A percentile compares a stretch with the other conserved stretches of the same genome.
phyloP scores from a whole-genome alignment of 306 rosid genomes.

The Vigna unguiculata region DNA sequence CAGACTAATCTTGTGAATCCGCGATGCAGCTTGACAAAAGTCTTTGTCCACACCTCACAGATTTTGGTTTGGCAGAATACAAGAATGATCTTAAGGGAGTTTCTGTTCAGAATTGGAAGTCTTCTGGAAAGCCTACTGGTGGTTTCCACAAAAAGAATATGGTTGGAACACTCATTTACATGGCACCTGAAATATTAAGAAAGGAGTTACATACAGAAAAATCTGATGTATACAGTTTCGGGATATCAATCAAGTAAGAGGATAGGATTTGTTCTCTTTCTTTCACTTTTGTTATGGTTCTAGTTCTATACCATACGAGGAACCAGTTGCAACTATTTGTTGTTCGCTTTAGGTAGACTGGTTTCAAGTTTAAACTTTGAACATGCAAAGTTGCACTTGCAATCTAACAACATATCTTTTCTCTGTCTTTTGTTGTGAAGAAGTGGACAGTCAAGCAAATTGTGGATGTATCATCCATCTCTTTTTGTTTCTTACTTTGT shows the following conservation, averaged over 20 bases:
- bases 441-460: conserved; percentile 6
- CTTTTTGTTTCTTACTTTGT: conserved; percentile 15
- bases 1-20: conserved; percentile 38
- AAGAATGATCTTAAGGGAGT: conserved; percentile 67
- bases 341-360: conserved; percentile 10
- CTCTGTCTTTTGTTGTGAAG: conserved; percentile 20
- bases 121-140: conserved; percentile 95
- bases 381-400: conserved; percentile 17
- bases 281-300: conserved; percentile 10
- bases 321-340: conserved; percentile 11
- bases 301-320: conserved; percentile 1
- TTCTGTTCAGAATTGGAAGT: conserved; percentile 80
- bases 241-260: conserved; percentile 82
- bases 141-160: conserved; percentile 92
- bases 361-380: conserved; percentile 13
- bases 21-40: conserved; percentile 76
- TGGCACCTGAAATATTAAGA: conserved; percentile 95
- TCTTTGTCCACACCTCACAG: conserved; percentile 79
- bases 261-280: conserved; percentile 18
- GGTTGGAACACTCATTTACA: conserved; percentile 94
- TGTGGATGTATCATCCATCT: conserved; percentile 33
- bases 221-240: conserved; percentile 94
- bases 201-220: conserved; percentile 85
- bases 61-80: conserved; percentile 95
- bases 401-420: conserved; percentile 2